Conservation (phyloP, 2,329 filamentous ascomycete species). For the Calonectria crousiana region DNA sequence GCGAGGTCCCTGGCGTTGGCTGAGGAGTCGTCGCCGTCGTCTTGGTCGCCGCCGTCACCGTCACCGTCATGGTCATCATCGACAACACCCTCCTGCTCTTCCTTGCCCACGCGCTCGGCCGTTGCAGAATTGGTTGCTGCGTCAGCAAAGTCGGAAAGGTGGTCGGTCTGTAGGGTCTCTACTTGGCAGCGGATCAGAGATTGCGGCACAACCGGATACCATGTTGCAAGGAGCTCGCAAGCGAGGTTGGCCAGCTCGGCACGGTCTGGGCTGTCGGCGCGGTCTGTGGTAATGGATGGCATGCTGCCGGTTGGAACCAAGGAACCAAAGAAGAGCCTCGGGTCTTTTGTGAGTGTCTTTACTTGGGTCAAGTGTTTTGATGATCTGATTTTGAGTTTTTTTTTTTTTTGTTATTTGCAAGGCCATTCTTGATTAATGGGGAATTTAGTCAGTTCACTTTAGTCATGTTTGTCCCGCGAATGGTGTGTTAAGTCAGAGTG, state of each 20-base stretch:
- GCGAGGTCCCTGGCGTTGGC: not conserved
- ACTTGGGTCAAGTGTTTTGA: not conserved
- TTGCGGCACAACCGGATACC: not conserved
- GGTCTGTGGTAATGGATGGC: not conserved
- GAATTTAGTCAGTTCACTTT: not conserved
- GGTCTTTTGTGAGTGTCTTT: not conserved
- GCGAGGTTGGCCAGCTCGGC: not conserved
- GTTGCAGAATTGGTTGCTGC: not conserved
- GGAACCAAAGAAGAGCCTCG: not conserved
- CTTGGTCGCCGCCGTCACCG: not conserved
- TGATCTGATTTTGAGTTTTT: not conserved
- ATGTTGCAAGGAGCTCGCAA: not conserved
- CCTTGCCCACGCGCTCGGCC: not conserved
- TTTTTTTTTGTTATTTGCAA: not conserved
- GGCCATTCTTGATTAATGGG: not conserved
- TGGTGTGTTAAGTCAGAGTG: not conserved
- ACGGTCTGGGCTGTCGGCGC: not conserved
- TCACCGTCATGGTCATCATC: not conserved
- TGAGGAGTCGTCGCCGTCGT: not conserved
- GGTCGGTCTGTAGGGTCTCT: not conserved
- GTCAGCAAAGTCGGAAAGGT: not conserved
- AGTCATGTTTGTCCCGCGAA: not conserved
- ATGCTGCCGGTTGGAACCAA: not conserved
- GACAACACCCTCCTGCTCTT: not conserved
- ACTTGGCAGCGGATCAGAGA: not conserved